phyloP scores from a whole-genome alignment of 2,329 filamentous ascomycete genomes.

The Fonsecaea monophora region DNA sequence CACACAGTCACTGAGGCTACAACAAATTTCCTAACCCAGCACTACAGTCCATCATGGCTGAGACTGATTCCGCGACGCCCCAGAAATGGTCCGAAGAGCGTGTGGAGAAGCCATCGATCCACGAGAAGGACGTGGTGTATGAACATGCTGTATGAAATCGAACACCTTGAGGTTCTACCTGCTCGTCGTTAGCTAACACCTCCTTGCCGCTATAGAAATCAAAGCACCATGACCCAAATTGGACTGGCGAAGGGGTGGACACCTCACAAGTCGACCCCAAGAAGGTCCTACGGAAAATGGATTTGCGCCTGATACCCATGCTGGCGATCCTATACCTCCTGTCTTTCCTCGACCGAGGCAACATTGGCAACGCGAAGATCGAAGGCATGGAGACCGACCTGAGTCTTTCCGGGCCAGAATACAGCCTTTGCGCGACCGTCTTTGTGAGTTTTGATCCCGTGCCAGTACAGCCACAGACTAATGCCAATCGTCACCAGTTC shows the following conservation, averaged over 20 bases:
- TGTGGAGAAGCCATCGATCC: slow-evolving; percentile 7
- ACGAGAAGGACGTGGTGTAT: slow-evolving; percentile 14
- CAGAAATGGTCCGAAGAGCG: background rate
- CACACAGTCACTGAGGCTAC: background rate
- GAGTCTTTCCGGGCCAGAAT: slow-evolving; percentile 52
- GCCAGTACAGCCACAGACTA: background rate
- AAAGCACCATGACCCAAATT: slow-evolving; percentile 34
- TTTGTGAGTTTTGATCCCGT: slow-evolving; percentile 51
- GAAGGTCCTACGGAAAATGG: slow-evolving; percentile 44
- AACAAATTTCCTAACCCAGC: background rate
- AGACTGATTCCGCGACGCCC: background rate
- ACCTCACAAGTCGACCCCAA: slow-evolving; percentile 27
- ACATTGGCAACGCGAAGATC: slow-evolving; percentile 77
- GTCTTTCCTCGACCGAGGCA: slow-evolving; percentile 67
- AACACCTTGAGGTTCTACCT: background rate
- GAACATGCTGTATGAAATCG: slow-evolving; percentile 11
- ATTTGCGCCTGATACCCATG: slow-evolving; percentile 50
- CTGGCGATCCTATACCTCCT: slow-evolving; percentile 66
- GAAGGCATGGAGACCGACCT: slow-evolving; percentile 67
- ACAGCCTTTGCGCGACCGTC: slow-evolving; percentile 59
- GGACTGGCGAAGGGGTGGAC: slow-evolving; percentile 30
- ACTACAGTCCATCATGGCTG: slow-evolving; percentile 4
- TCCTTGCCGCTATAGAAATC: background rate
- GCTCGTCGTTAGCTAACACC: background rate
- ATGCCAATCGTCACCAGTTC: slow-evolving; percentile 41